phyloP scores from a whole-genome alignment of 2,329 filamentous ascomycete species.

The Didymella segeticola region DNA sequence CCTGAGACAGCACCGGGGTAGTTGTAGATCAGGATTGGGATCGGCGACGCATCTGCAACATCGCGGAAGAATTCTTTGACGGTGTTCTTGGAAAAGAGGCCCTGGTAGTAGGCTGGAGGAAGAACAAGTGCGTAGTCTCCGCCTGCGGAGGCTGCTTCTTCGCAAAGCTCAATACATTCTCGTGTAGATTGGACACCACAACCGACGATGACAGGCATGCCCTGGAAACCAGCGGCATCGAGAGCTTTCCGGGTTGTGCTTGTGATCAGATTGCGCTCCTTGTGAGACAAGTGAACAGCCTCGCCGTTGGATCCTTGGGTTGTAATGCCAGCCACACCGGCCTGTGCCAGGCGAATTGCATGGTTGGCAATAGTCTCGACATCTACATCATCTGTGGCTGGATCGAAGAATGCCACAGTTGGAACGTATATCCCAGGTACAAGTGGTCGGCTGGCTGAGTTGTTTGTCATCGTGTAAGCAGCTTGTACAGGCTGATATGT shows the following conservation, averaged over 20 bases:
- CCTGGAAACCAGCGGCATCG: constrained; percentile 67
- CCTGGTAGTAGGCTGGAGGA: constrained; percentile 77
- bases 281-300: constrained; percentile 76
- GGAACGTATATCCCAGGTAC: constrained; percentile 54
- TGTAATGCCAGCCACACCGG: constrained; percentile 75
- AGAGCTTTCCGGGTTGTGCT: constrained; percentile 73
- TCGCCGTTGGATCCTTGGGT: constrained; percentile 85
- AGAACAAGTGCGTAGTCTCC: constrained; percentile 79
- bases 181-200: constrained; percentile 76
- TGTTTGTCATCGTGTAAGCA: constrained; percentile 44
- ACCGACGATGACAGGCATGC: constrained; percentile 77
- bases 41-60: constrained; percentile 67
- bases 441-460: constrained; percentile 48
- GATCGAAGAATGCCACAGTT: constrained; percentile 54
- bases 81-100: constrained; percentile 67
- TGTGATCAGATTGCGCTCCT: constrained; percentile 73
- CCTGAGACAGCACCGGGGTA: constrained; percentile 70
- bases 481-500: constrained; percentile 46
- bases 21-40: constrained; percentile 74
- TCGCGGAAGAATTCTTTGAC: constrained; percentile 69
- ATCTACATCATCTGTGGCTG: constrained; percentile 51
- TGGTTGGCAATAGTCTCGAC: constrained; percentile 50
- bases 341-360: constrained; percentile 72
- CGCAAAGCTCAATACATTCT: constrained; percentile 73
- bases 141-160: constrained; percentile 71